Base-by-base conservation (phyloP, 1,284 basidiomycete species). In the Rhodotorula sp. region DNA sequence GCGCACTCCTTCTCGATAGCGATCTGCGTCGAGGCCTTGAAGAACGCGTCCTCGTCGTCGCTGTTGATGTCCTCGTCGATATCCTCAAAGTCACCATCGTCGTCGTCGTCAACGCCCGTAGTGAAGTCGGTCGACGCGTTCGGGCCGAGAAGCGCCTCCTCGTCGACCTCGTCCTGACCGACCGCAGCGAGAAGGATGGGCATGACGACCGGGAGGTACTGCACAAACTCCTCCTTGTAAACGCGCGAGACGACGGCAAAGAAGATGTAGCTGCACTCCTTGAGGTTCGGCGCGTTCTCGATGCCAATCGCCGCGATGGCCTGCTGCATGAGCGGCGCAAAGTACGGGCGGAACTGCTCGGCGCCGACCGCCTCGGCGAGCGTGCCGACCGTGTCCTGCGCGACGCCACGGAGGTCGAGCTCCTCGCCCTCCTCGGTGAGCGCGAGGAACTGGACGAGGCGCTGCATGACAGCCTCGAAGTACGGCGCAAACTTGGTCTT, bases 1-100 rank as follows among this genome's bases (percentile, higher is more conserved):
- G 97, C 96, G 70, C 98, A 97, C 85, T 99, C 97, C 84, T 99
- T 99, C 86, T 99, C 97, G 70, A 99, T 94, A 65, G 95, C 96
- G 77, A 99, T 91, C 58, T 95, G 95, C 78, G 91, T 94, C 85
- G 95, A 97, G 74, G 84, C 84, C 67, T 82, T 81, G 81, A 86
- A 85, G 79, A 85, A 81, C 57, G 80, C 81, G 75, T 95, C 92
- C 80, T 90, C 91, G 79, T 91, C 92, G 56, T 93, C 83, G 78
- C 95, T 90, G 74, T 86, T 83, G 72, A 86, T 92, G 77, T 95
- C 93, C 70, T 92, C 84, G 76, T 96, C 93, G 64, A 88, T 83
- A 66, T 88, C 87, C 63, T 83, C 82, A 41, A 80, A 80, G 64
- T 83, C 85, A 53, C 80, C 80, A 67, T 82, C 82, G 57, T 85